Base-by-base conservation (phyloP, 306 rosid species). In the Casuarina glauca region DNA sequence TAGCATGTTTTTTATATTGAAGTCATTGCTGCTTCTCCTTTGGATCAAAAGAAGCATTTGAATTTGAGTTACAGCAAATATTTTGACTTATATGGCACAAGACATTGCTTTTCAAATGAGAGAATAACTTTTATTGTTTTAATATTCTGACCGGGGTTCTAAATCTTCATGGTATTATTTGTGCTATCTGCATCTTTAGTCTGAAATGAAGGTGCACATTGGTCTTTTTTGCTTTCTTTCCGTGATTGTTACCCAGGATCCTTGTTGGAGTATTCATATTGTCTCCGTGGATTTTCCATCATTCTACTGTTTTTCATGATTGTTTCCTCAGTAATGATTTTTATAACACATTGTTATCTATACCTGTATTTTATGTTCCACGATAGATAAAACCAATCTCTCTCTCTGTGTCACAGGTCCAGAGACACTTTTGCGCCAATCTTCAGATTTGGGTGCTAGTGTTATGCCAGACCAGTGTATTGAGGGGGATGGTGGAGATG, bases 401-500 rank as follows among this genome's bases (percentile, higher is more conserved):
- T 50, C 70, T 50, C 73, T 55, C 41, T 72, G 44, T 81, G 48
- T 75, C 38, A n/a, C 86, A 93, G 98, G 97, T 66, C 98, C 98
- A 19, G 98, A 95, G 89, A 66, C 79, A 15, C 97, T 95, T 46
- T 70, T 85, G 84, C 83, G 96, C 38, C 89, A 87, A 70, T 84
- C 95, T 44, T 90, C 97, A 51, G 79, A 74, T 69, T 66, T 85
- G 67, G 79, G 70, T 58, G 17, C 81, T 70, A 78, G 50, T 11
- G 79, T 44, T 48, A 58, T 79, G 49, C 44, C 88, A 69, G 97
- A 91, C 76, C 87, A 88, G 43, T 87, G 77, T 79, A 66, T 78
- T 74, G 95, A 91, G 43, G 81, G 72, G 70, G 96, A 95, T 2
- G 64, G 10, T 12, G 90, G 97, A 51, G 98, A 95, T 89, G 93